Conservation (phyloP, 495 filamentous ascomycete genomes). For the Annulohypoxylon maeteangense region DNA sequence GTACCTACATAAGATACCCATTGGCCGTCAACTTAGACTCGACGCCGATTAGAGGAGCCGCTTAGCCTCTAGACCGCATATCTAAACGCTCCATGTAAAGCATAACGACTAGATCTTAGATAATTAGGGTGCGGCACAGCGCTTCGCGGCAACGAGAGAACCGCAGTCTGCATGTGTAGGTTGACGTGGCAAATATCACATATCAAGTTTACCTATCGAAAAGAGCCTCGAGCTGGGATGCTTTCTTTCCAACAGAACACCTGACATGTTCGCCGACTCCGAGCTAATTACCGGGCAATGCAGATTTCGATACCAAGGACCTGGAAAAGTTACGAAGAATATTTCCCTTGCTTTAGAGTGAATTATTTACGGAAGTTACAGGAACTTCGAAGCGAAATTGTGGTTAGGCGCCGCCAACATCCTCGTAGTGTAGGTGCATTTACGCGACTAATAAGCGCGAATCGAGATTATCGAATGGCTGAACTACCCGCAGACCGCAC, state of each 20-base stretch:
- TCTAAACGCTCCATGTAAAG: neutral
- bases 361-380: neutral
- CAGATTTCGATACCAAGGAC: neutral
- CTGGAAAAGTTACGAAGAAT: constrained; percentile 6
- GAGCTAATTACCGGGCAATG: constrained; percentile 18
- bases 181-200: constrained; percentile 20
- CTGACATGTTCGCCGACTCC: neutral
- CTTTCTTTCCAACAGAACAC: neutral
- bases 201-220: neutral
- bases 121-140: constrained; percentile 4
- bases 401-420: constrained; percentile 11
- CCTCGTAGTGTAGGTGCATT: constrained; percentile 10
- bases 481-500: too few relatives aligned
- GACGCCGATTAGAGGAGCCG: neutral
- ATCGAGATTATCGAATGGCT: neutral
- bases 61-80: neutral
- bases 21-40: neutral
- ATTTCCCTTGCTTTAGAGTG: neutral
- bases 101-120: constrained; percentile 1
- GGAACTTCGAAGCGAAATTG: constrained; percentile 6
- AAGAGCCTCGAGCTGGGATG: neutral
- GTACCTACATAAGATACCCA: neutral
- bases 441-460: constrained; percentile 24
- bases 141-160: constrained; percentile 19
- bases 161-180: neutral